phyloP scores from a whole-genome alignment of 139 green algal genomes.

The Desmodesmus armatus region DNA sequence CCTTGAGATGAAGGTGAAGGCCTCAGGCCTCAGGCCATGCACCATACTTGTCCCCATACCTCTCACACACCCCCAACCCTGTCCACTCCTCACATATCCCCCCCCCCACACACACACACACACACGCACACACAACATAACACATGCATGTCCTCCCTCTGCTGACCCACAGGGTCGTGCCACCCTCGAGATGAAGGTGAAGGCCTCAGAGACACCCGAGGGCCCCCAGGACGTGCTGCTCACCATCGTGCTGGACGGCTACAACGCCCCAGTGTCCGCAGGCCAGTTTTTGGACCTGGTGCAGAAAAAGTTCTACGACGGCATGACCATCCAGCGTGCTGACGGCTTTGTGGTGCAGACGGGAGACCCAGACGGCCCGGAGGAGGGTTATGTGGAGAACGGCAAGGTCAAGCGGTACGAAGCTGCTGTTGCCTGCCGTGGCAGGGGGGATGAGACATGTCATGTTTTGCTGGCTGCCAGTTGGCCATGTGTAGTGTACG shows the following conservation, averaged over 20 bases:
- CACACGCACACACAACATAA: too few relatives aligned
- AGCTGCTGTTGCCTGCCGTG: too few relatives aligned
- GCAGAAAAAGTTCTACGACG: constrained; percentile 90
- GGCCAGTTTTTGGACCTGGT: constrained; percentile 98
- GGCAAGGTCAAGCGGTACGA: constrained; percentile 63
- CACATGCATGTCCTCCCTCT: too few relatives aligned
- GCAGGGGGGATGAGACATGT: too few relatives aligned
- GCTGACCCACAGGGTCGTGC: constrained; percentile 88
- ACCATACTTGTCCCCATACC: too few relatives aligned
- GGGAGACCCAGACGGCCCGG: constrained; percentile 84
- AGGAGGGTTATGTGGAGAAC: constrained; percentile 69
- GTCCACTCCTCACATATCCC: too few relatives aligned
- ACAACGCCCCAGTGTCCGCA: constrained; percentile 94
- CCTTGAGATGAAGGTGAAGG: too few relatives aligned
- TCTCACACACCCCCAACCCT: too few relatives aligned
- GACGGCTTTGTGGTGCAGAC: constrained; percentile 99
- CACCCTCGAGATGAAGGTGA: constrained; percentile 92
- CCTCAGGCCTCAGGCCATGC: too few relatives aligned
- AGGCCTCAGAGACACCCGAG: constrained; percentile 74
- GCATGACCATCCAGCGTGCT: constrained; percentile 95
- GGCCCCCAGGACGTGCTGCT: constrained; percentile 54
- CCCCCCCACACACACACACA: too few relatives aligned
- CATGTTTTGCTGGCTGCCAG: too few relatives aligned
- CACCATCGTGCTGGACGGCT: constrained; percentile 93
- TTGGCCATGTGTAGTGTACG: too few relatives aligned